A percentile compares a stretch with the other conserved stretches of the same genome.
phyloP scores from a whole-genome alignment of 1,284 basidiomycete species.

The Cryptococcus sp. region DNA sequence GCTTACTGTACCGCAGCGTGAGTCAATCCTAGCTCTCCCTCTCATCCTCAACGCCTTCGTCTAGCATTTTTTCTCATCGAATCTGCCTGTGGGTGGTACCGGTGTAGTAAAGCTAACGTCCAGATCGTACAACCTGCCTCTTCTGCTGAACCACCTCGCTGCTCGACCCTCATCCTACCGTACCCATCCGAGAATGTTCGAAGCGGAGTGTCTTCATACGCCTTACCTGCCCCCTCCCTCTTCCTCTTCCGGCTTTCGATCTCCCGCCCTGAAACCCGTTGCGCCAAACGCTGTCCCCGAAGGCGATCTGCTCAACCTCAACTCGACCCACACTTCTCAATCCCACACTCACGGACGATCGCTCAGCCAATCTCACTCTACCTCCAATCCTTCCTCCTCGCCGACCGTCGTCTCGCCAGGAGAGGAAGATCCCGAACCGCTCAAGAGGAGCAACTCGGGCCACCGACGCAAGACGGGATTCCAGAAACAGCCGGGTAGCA shows the following conservation, averaged over 20 bases:
- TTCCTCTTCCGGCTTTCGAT: conserved; percentile 17
- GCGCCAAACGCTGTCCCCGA: conserved; percentile 30
- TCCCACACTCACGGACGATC: too few species aligned
- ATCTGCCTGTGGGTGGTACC: too few species aligned
- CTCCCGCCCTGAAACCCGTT: conserved; percentile 34
- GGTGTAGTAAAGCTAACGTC: neutral
- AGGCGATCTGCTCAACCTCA: conserved; percentile 41
- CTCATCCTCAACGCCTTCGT: neutral
- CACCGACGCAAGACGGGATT: conserved; percentile 32
- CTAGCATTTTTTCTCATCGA: neutral
- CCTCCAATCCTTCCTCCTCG: too few species aligned
- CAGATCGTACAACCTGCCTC: conserved; percentile 81
- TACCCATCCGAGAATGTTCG: conserved; percentile 64
- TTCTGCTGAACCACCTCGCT: conserved; percentile 80
- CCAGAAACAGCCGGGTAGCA: conserved; percentile 45
- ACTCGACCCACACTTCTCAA: neutral
- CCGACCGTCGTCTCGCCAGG: neutral
- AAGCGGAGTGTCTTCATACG: conserved; percentile 45
- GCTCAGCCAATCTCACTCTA: too few species aligned
- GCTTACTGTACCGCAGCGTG: conserved; percentile 91
- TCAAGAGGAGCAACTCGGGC: too few species aligned
- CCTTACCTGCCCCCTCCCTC: conserved; percentile 43
- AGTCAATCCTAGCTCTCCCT: conserved; percentile 28
- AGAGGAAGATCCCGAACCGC: conserved; percentile 7
- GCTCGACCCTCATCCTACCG: conserved; percentile 73